Base-by-base conservation (phyloP, 2,329 filamentous ascomycete genomes). In the Penicillium fuscoglaucum region DNA sequence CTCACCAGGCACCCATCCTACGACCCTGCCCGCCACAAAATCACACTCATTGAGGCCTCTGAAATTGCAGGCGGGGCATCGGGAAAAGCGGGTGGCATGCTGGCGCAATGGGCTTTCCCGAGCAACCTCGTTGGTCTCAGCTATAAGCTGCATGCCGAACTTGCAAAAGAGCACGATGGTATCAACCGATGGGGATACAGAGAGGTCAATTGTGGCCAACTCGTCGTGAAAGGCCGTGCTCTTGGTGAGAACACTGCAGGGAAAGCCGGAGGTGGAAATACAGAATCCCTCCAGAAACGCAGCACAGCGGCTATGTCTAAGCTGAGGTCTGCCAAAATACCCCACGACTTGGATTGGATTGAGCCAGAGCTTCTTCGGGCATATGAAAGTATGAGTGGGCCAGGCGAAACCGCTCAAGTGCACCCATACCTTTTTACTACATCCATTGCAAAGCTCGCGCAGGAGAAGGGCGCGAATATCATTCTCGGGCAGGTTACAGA, bases 71-170 rank as follows among this genome's bases (percentile, higher is more conserved):
- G 91, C n/a, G 93, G 90, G 26, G 93, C 95, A 39, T 96, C 92
- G 9, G 95, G 95, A 41, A 98, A 97, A 78, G 93, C 95, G 0
- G 95, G 95, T 17, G 95, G 95, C 1, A 82, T 99, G 5, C 83
- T 99, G 24, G 95, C 88, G 1, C 80, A 93, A 17, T 98, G 93
- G 92, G 95, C 93, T 0, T 97, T 96, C 70, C 95, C 95, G 0
- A 81, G 80, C 57, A 88, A 85, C 68, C 86, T 98, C 40, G 93
- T 97, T 0, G 90, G 90, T 0, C 80, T 98, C 43, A 96, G 90
- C 58, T 98, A 92, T 76, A 83, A 83, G 48, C 81, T 98, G 17
- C 95, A 98, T 70, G 84, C 86, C 35, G 86, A 96, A 69, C 82
- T 99, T 13, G 90, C 93, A n/a, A 83, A 86, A 4, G 88, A 96